These are phyloP conservation scores for Ogataea methanolica DNA, from an alignment of 805 yeast species.

Conservation along the genomic window DNA sequence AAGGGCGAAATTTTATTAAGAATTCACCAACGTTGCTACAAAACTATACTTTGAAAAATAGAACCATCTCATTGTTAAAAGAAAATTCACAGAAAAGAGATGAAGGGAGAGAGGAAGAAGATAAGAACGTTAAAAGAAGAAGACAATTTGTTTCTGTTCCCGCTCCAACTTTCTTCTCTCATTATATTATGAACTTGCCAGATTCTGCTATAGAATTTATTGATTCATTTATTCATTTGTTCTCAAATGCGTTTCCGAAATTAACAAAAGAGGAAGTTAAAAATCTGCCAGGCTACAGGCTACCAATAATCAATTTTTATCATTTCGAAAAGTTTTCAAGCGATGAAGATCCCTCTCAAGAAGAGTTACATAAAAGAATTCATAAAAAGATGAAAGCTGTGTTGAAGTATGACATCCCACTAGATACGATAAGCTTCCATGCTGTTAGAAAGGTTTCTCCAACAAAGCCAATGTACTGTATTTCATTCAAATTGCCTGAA, in stretches of 20 bases:
- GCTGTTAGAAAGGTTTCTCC: conserved; percentile 94
- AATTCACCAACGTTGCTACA: conserved; percentile 49
- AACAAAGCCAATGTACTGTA: conserved; percentile 93
- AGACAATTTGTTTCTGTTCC: conserved; percentile 18
- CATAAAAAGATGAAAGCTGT: conserved; percentile 46
- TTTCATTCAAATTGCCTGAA: conserved; percentile 68
- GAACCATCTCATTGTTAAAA: conserved; percentile 25
- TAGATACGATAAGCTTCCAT: conserved; percentile 58
- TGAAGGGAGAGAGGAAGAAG: neutral
- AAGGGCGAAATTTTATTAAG: conserved; percentile 78
- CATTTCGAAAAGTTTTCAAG: conserved; percentile 89
- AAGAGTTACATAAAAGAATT: conserved; percentile 65
- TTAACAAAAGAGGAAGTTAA: conserved; percentile 32
- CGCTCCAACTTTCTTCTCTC: conserved; percentile 55
- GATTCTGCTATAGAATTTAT: conserved; percentile 85
- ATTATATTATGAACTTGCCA: conserved; percentile 94
- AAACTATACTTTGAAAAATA: conserved; percentile 43
- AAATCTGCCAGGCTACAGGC: conserved; percentile 40
- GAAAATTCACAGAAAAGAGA: conserved; percentile 1
- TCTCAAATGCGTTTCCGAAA: conserved; percentile 35
- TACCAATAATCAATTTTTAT: conserved; percentile 82
- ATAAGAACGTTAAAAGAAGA: conserved; percentile 16
- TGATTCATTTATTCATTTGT: conserved; percentile 73
- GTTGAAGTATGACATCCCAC: conserved; percentile 43
- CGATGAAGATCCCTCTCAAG: conserved; percentile 64